phyloP scores from a whole-genome alignment of 371 early-diverging fungal species.

The Mortierella sp. region DNA sequence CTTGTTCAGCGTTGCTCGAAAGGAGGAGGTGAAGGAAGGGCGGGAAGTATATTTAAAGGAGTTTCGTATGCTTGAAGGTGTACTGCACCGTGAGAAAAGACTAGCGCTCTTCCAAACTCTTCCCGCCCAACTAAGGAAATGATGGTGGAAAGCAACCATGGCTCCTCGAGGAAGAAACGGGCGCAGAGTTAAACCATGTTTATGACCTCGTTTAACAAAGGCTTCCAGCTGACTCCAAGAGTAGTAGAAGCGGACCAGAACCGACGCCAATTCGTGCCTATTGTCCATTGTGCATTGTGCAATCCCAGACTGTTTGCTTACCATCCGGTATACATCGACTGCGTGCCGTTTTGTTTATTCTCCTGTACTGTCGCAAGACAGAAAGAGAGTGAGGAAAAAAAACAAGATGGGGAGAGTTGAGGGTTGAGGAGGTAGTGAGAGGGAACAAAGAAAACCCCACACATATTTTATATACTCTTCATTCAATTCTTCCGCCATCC shows the following conservation, averaged over 20 bases:
- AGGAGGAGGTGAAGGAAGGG: neutral
- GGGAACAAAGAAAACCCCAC: conserved; percentile 4
- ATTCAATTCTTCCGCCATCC: conserved; percentile 2
- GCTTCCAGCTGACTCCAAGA: neutral
- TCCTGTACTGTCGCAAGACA: neutral
- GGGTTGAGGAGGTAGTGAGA: neutral
- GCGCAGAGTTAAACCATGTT: neutral
- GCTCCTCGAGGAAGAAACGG: too few species aligned
- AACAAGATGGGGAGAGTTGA: neutral
- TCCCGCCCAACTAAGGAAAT: neutral
- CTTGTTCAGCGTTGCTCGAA: neutral
- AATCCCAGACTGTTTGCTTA: neutral
- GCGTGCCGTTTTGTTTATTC: conserved; percentile 2
- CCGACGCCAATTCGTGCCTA: neutral
- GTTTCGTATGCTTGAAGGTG: neutral
- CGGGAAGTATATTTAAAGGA: neutral
- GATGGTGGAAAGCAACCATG: neutral
- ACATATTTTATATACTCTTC: neutral
- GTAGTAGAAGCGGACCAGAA: neutral
- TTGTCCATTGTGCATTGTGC: neutral
- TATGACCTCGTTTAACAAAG: neutral
- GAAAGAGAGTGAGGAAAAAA: neutral
- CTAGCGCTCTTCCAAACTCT: neutral
- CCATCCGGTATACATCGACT: neutral
- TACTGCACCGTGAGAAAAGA: neutral